Conservation (phyloP, 2,329 filamentous ascomycete genomes). For the Penicillium vulpinum region DNA sequence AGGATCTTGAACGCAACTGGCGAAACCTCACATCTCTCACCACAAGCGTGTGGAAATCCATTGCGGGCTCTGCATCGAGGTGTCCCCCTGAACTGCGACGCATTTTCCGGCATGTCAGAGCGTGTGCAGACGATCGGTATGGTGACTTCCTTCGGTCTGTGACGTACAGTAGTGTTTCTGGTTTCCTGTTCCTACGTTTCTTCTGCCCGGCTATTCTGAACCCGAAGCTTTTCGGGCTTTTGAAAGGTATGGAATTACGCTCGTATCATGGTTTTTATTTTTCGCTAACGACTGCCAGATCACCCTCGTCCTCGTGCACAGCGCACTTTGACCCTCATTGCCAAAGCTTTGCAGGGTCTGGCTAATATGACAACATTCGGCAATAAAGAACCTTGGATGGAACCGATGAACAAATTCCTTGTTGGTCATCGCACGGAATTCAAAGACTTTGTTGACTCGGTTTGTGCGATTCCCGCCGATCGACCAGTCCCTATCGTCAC, state of each 20-base stretch:
- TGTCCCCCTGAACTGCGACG: slow-evolving; percentile 79
- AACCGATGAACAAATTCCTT: slow-evolving; percentile 92
- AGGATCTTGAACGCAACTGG: slow-evolving; percentile 85
- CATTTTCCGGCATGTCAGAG: slow-evolving; percentile 86
- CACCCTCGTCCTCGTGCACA: slow-evolving; percentile 81
- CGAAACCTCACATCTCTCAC: slow-evolving; percentile 71
- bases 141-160: slow-evolving; percentile 89
- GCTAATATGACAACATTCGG: slow-evolving; percentile 90
- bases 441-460: slow-evolving; percentile 80
- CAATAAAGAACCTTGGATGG: slow-evolving; percentile 98
- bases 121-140: slow-evolving; percentile 91
- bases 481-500: slow-evolving; percentile 65
- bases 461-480: slow-evolving; percentile 79
- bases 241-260: slow-evolving; percentile 57
- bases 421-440: slow-evolving; percentile 73
- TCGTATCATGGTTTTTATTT: background rate
- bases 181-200: slow-evolving; percentile 91
- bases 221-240: slow-evolving; percentile 85
- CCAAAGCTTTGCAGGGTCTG: slow-evolving; percentile 86
- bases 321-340: slow-evolving; percentile 85
- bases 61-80: slow-evolving; percentile 69
- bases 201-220: slow-evolving; percentile 96
- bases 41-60: slow-evolving; percentile 81
- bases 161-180: slow-evolving; percentile 89
- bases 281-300: slow-evolving; percentile 54